Evolutionary conservation across 495 filamentous ascomycete species (phyloP), one percentile per base, ranked within the genome.

Genomic region (Evernia prunastri): DNA sequence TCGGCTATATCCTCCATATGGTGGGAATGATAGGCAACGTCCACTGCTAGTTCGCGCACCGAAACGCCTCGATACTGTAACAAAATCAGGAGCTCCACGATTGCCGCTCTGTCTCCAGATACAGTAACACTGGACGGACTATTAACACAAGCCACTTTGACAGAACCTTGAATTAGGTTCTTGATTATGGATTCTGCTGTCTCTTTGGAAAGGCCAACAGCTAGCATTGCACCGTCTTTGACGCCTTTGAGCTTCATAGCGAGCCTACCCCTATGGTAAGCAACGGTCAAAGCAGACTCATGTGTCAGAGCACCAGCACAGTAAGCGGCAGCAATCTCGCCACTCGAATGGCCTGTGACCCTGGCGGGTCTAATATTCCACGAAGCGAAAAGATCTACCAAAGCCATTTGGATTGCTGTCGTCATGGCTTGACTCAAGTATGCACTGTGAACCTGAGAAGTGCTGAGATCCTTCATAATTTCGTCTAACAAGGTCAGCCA

Each of bases 301-400:
- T 53, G 49, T 6, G 53, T 42, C 3, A 84, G 56, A 12, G 70
- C 71, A 20, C 79, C 82, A 23, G 80, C 77, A n/a, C 79, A 77
- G 62, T 82, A 83, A 0, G 82, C 82, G 10, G 82, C 82, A 12
- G 78, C 80, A 36, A 85, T 84, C 68, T 85, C 82, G 20, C 82
- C 81, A 4, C 76, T 79, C 0, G 81, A 84, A 67, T 84, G 83
- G 18, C 82, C 82, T 18, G 66, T 60, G 9, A 69, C 68, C 18
- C 40, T 54, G 4, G 53, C 37, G 6, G 65, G 61, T 8, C 54
- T 37, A 15, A 78, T 60, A 3, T 56, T 60, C 73, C 71, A 74
- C 3, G 12, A 23, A 4, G 1, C 27, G 0, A 77, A 59, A 8
- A 74, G 43, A 35, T 76, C 63, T 13, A 77, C 68, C 3, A 76